phyloP scores from a whole-genome alignment of 805 yeast species.

The Jamesozyma piceae region DNA sequence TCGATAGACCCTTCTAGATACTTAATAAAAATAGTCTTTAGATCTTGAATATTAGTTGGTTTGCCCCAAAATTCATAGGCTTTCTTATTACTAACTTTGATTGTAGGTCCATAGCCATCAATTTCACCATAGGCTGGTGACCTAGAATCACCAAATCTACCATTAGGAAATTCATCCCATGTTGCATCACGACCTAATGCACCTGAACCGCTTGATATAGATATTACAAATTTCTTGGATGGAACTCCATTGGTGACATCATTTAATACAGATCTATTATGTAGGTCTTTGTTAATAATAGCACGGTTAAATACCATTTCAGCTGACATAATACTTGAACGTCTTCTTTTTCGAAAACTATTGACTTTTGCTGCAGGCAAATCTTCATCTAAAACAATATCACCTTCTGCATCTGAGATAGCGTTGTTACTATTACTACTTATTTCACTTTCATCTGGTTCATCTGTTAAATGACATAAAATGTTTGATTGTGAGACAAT shows the following conservation, averaged over 20 bases:
- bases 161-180: conserved; percentile 96
- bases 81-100: conserved; percentile 60
- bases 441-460: conserved; percentile 15
- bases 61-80: conserved; percentile 75
- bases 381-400: conserved; percentile 26
- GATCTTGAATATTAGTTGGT: conserved; percentile 52
- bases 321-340: conserved; percentile 22
- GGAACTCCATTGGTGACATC: conserved; percentile 18
- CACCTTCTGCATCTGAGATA: conserved; percentile 25
- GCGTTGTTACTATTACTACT: conserved; percentile 16
- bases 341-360: conserved; percentile 23
- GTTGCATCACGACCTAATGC: conserved; percentile 80
- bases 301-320: conserved; percentile 35
- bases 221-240: conserved; percentile 51
- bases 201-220: conserved; percentile 79
- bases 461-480: conserved; percentile 40
- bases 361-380: conserved; percentile 4
- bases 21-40: conserved; percentile 56
- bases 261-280: conserved; percentile 10
- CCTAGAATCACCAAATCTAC: conserved; percentile 89
- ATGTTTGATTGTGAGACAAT: conserved; percentile 57
- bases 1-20: conserved; percentile 69
- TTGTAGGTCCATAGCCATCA: conserved; percentile 91
- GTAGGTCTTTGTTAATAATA: conserved; percentile 25
- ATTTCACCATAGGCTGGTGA: conserved; percentile 97